Evolutionary conservation across 371 early-diverging fungal genomes (phyloP).

Genomic region (Mucor racemosus): DNA sequence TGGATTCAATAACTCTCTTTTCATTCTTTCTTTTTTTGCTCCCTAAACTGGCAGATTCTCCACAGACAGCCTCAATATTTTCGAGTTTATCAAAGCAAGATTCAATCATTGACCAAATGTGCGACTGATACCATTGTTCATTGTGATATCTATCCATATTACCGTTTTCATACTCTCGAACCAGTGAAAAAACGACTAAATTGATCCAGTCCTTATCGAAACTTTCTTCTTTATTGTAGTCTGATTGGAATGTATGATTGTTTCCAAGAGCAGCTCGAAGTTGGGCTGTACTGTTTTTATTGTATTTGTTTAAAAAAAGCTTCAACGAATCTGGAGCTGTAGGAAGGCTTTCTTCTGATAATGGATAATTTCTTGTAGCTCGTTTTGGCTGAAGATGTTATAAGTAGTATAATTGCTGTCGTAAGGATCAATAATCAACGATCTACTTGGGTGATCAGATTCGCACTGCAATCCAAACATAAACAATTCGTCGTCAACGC

Average conservation of each 20-base stretch:
- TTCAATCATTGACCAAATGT: slow-evolving; percentile 28
- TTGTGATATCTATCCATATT: not conserved
- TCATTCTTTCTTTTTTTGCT: not conserved
- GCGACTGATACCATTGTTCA: slow-evolving; percentile 23
- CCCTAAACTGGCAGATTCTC: not conserved
- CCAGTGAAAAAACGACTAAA: not conserved
- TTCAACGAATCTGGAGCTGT: too few relatives aligned
- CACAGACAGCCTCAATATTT: slow-evolving; percentile 7
- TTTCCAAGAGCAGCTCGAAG: not conserved
- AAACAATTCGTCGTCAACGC: slow-evolving; percentile 15
- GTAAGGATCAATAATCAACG: slow-evolving; percentile 11
- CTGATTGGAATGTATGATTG: not conserved
- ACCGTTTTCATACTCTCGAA: slow-evolving; percentile 22
- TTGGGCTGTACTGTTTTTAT: not conserved
- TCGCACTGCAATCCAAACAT: slow-evolving; percentile 17
- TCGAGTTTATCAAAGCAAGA: slow-evolving; percentile 5
- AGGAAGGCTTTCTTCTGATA: not conserved
- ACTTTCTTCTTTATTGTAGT: not conserved
- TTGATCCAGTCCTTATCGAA: slow-evolving; percentile 17
- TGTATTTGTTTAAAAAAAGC: not conserved
- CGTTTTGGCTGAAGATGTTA: slow-evolving; percentile 8
- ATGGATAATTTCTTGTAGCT: slow-evolving; percentile 1
- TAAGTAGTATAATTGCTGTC: slow-evolving; percentile 13
- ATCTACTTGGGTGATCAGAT: slow-evolving; percentile 12
- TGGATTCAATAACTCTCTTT: not conserved